These are phyloP conservation scores for Pezicula radicicola DNA, from an alignment of 2,329 filamentous ascomycete species.

Conservation along the genomic window DNA sequence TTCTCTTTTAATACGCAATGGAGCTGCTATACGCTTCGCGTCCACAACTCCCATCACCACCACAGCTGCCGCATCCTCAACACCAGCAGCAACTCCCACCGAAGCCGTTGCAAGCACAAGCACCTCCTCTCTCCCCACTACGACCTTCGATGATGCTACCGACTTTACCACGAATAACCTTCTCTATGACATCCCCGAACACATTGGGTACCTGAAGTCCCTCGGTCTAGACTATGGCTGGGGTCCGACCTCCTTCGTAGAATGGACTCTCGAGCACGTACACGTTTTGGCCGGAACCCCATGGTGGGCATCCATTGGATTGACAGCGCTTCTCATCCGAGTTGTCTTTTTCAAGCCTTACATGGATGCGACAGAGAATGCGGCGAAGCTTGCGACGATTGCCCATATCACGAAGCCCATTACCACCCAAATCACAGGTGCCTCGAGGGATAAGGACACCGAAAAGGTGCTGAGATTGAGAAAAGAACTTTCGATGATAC, in stretches of 20 bases:
- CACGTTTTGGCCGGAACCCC: constrained; percentile 73
- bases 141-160: constrained; percentile 17
- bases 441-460: constrained; percentile 38
- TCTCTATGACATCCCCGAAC: constrained; percentile 42
- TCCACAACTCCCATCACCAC: constrained; percentile 21
- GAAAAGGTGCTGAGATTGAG: constrained; percentile 42
- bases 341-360: constrained; percentile 63
- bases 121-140: neutral
- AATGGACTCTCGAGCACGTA: constrained; percentile 77
- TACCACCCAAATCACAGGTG: constrained; percentile 48
- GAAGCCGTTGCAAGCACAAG: neutral
- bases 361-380: constrained; percentile 57
- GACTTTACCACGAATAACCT: constrained; percentile 15
- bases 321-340: constrained; percentile 64
- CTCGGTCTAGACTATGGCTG: constrained; percentile 86
- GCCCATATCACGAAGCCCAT: constrained; percentile 54
- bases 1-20: constrained; percentile 21
- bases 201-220: constrained; percentile 77
- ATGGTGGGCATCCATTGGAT: constrained; percentile 77
- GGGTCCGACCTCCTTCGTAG: constrained; percentile 70
- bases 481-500: constrained; percentile 46
- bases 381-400: constrained; percentile 60
- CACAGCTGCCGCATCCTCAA: constrained; percentile 7
- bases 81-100: constrained; percentile 6
- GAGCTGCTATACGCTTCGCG: constrained; percentile 21